These are phyloP conservation scores for Lantana camara DNA, from an alignment of 257 asterid species.

Conservation along the genomic window DNA sequence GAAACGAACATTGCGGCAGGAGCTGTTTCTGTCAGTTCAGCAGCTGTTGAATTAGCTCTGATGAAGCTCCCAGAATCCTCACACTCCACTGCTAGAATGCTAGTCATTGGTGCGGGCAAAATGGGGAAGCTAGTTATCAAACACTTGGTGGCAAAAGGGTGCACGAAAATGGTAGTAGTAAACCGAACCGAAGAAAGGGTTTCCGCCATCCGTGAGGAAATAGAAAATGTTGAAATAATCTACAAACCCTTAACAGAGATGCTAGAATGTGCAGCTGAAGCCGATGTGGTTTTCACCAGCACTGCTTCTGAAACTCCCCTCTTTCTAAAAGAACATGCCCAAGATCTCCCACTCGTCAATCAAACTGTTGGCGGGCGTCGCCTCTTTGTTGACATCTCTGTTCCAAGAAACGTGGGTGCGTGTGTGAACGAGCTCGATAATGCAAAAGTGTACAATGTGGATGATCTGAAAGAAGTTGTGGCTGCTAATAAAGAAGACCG, in stretches of 20 bases:
- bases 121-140: slow-evolving; percentile 99
- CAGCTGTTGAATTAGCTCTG: slow-evolving; percentile 90
- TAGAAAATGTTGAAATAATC: slow-evolving; percentile 62
- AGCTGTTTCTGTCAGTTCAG: slow-evolving; percentile 95
- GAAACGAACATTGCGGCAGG: slow-evolving; percentile 95
- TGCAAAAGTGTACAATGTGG: slow-evolving; percentile 85
- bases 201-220: slow-evolving; percentile 74
- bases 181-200: slow-evolving; percentile 82
- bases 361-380: slow-evolving; percentile 55
- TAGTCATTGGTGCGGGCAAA: slow-evolving; percentile 90
- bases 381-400: slow-evolving; percentile 84
- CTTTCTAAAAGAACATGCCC: slow-evolving; percentile 63
- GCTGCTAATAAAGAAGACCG: slow-evolving; percentile 94
- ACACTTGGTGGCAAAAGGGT: slow-evolving; percentile 90
- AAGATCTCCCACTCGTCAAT: slow-evolving; percentile 53
- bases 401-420: slow-evolving; percentile 88
- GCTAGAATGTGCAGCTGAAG: slow-evolving; percentile 62
- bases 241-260: slow-evolving; percentile 74
- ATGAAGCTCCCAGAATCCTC: slow-evolving; percentile 83
- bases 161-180: slow-evolving; percentile 84
- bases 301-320: slow-evolving; percentile 81
- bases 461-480: slow-evolving; percentile 93
- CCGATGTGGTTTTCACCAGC: slow-evolving; percentile 87
- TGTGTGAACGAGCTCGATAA: slow-evolving; percentile 68
- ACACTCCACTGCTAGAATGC: slow-evolving; percentile 66